Evolutionary conservation across 2,329 filamentous ascomycete species (phyloP).

Genomic region (Aspergillus pseudoglaucus): DNA sequence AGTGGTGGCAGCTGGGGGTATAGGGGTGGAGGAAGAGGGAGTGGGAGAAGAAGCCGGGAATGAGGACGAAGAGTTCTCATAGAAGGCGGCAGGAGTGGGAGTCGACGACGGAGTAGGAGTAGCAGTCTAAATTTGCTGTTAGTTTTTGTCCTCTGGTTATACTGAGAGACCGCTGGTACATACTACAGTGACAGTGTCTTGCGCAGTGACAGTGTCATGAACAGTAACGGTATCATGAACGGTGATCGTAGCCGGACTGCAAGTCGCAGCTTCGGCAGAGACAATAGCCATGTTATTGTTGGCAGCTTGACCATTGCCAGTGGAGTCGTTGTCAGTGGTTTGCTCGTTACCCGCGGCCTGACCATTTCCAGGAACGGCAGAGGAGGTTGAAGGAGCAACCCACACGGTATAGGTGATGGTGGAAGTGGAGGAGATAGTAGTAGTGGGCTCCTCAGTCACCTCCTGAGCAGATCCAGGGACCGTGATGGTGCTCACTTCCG

Average conservation of each 20-base stretch:
- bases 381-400: slow-evolving; percentile 10
- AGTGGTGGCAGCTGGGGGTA: slow-evolving; percentile 1
- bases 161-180: slow-evolving; percentile 4
- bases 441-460: slow-evolving; percentile 13
- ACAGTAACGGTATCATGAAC: slow-evolving; percentile 22
- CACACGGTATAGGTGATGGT: slow-evolving; percentile 24
- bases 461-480: background rate
- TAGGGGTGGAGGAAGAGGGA: background rate
- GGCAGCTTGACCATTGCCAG: background rate
- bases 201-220: slow-evolving; percentile 26
- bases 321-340: background rate
- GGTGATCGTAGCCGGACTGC: slow-evolving; percentile 19
- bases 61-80: background rate
- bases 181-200: slow-evolving; percentile 16
- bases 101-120: slow-evolving; percentile 1
- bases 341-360: background rate
- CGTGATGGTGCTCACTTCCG: background rate
- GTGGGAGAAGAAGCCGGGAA: background rate
- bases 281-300: background rate
- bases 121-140: slow-evolving; percentile 1
- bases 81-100: background rate
- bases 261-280: background rate
- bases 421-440: slow-evolving; percentile 23
- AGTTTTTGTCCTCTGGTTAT: too few species aligned
- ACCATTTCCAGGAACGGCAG: slow-evolving; percentile 2